Evolutionary conservation across 2,329 filamentous ascomycete species (phyloP).

Genomic region (Amesomyces nigricolor): DNA sequence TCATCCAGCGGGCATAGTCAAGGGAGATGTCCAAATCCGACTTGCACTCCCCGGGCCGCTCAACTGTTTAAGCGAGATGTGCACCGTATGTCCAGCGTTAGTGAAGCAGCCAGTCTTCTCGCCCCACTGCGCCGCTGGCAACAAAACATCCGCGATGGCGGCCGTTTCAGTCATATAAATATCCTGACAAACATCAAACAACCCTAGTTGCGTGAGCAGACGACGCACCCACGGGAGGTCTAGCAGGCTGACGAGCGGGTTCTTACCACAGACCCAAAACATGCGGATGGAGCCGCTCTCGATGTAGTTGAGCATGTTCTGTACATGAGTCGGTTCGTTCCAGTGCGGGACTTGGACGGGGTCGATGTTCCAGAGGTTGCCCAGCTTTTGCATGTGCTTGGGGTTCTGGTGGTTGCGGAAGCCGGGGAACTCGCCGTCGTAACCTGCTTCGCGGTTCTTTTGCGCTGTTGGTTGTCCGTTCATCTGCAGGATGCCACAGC

Average conservation of each 20-base stretch:
- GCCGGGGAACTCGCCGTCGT: conserved; percentile 35
- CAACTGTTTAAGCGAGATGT: conserved; percentile 34
- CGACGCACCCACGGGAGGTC: conserved; percentile 29
- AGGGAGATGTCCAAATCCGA: conserved; percentile 34
- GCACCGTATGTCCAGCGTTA: conserved; percentile 35
- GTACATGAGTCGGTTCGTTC: conserved; percentile 34
- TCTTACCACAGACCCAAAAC: conserved; percentile 36
- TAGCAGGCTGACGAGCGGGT: conserved; percentile 35
- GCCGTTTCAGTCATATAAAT: conserved; percentile 36
- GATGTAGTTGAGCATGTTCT: conserved; percentile 35
- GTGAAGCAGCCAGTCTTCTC: conserved; percentile 37
- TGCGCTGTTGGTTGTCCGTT: conserved; percentile 38
- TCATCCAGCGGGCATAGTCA: conserved; percentile 32
- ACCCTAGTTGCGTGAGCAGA: conserved; percentile 30
- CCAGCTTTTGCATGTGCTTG: conserved; percentile 33
- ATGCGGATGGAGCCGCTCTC: conserved; percentile 32
- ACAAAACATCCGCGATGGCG: conserved; percentile 33
- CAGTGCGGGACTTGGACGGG: conserved; percentile 33
- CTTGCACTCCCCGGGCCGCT: conserved; percentile 34
- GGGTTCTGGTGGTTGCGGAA: conserved; percentile 34
- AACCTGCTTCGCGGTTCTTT: conserved; percentile 36
- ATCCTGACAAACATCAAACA: conserved; percentile 35
- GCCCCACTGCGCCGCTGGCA: conserved; percentile 34
- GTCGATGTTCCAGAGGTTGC: conserved; percentile 35
- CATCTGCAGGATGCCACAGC: conserved; percentile 35